Conservation (phyloP, 1,139 yeast genomes). For the Yamadazyma diospyri region DNA sequence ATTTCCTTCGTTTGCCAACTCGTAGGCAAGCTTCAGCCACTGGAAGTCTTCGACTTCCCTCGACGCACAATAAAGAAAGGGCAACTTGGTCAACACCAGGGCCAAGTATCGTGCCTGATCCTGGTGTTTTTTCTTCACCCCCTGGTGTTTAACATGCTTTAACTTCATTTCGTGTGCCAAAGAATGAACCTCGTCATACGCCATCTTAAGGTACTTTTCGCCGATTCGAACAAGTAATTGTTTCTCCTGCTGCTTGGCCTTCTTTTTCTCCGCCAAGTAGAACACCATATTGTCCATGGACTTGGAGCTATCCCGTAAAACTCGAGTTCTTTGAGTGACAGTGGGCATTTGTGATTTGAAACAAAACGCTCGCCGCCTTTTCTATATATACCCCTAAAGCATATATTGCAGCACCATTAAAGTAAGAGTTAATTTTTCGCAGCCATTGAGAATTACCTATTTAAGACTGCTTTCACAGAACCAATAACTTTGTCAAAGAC, state of each 20-base stretch:
- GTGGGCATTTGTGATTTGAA: background rate
- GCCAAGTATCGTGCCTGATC: constrained; percentile 6
- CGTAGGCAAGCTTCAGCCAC: constrained; percentile 17
- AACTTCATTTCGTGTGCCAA: constrained; percentile 3
- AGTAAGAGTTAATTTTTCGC: background rate
- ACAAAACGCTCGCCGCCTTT: background rate
- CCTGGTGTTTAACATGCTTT: constrained; percentile 1
- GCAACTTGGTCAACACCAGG: constrained; percentile 12
- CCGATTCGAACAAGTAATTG: background rate
- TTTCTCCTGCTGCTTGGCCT: background rate
- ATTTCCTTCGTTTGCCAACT: constrained; percentile 11
- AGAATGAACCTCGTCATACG: constrained; percentile 2
- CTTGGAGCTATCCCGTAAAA: background rate
- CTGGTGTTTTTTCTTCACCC: constrained; percentile 3
- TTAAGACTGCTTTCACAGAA: constrained; percentile 41
- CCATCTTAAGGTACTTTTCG: background rate
- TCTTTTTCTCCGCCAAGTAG: background rate
- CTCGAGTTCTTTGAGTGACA: background rate
- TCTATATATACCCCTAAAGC: background rate
- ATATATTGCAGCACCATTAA: constrained; percentile 3
- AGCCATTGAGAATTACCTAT: constrained; percentile 2
- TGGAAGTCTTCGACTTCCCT: constrained; percentile 14
- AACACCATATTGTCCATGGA: background rate
- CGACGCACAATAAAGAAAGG: constrained; percentile 14
- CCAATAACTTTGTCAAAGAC: constrained; percentile 61